Conservation (phyloP, 164 flowering plant species). For the Nelumbo lutea region DNA sequence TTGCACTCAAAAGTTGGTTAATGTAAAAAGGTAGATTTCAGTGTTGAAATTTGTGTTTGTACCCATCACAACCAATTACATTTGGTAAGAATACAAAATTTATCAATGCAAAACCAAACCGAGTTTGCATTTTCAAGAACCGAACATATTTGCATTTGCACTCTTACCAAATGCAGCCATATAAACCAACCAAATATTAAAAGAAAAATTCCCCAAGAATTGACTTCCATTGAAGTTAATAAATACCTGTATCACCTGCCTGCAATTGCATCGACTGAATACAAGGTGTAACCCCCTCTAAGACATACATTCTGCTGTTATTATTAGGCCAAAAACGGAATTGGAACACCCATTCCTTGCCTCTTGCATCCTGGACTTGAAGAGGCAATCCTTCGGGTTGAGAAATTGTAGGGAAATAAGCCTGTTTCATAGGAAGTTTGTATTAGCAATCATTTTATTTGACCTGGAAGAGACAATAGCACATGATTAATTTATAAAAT, state of each 20-base stretch:
- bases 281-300: constrained; percentile 94
- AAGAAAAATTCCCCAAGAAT: background rate
- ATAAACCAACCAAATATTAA: too few relatives aligned
- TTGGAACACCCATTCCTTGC: constrained; percentile 86
- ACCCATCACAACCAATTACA: too few relatives aligned
- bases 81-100: too few relatives aligned
- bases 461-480: background rate
- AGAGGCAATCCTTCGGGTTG: constrained; percentile 91
- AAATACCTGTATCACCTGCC: constrained; percentile 89
- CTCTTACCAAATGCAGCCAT: too few relatives aligned
- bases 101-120: too few relatives aligned
- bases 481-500: background rate
- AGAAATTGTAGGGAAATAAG: constrained; percentile 79
- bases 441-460: constrained; percentile 1
- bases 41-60: too few relatives aligned
- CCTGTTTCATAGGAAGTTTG: constrained; percentile 39
- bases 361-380: constrained; percentile 75
- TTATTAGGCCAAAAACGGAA: constrained; percentile 97
- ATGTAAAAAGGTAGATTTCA: too few relatives aligned
- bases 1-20: too few relatives aligned
- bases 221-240: constrained; percentile 2
- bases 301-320: constrained; percentile 96
- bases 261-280: constrained; percentile 89
- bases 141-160: too few relatives aligned
- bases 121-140: too few relatives aligned